Evolutionary conservation across 306 rosid species (phyloP), one percentile per base, ranked within the genome.

Genomic region (Lagenaria siceraria): DNA sequence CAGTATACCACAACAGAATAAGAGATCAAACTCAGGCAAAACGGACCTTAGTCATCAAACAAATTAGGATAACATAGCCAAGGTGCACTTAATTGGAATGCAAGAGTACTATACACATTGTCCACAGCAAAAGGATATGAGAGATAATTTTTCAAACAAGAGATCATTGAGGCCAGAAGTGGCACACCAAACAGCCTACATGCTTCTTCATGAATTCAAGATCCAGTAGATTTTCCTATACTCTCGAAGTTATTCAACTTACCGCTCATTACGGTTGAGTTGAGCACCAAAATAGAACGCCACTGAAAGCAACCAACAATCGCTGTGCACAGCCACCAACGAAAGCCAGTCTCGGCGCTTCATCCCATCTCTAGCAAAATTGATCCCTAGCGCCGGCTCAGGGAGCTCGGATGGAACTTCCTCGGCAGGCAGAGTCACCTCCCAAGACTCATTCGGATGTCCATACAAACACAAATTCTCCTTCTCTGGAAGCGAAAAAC

Each of bases 341-440:
- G 89, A 87, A 63, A 89, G 85, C 94, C 94, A 89, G 43, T 84
- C 91, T 53, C 73, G 82, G 19, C 90, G 84, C 46, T 77, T 79
- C 89, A 90, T 81, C 79, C 89, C 89, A 77, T 87, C 89, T 83
- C 92, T 87, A 2, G 92, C 89, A 56, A 85, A 90, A 81, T 88
- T 88, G 80, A 90, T 88, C 17, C 96, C 88, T 84, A 82, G 33
- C 21, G 87, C 87, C 1, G 90, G 89, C 81, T 90, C 89, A 0
- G 90, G 90, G 75, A 88, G 89, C 82, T 88, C 88, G 0, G 92
- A 84, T 0, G 90, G 90, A 21, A 90, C 90, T 76, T 86, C 87
- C 81, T 88, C 89, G 1, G 90, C 88, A 1, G 90, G 90, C 68
- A 82, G 71, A 73, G 80, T 70, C 80, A 87, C 89, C 76, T 85